Evolutionary conservation across 495 filamentous ascomycete species (phyloP), one percentile per base, ranked within the genome.

Genomic region (Hyaloscypha hepaticicola): DNA sequence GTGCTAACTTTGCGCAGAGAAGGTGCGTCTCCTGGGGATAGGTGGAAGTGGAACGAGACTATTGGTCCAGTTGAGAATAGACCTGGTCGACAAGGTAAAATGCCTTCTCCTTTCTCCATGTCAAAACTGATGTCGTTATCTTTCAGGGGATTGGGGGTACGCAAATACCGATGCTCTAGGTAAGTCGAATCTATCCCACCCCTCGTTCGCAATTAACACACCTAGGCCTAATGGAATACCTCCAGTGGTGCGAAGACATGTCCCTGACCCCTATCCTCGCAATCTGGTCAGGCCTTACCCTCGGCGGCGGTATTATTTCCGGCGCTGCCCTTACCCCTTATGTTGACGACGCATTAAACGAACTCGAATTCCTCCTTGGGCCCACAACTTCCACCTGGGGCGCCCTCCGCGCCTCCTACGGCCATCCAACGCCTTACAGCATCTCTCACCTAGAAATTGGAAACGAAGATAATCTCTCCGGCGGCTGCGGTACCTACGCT

Each of bases 211-310:
- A 19, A n/a, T 66, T 72, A 6, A 55, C 72, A 22, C 60, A 62
- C 25, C 51, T 45, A 70, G 75, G 75, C 22, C 72, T 82, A 6
- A 73, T 77, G 51, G 83, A 85, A 64, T 85, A 84, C 66, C 69
- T 86, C 1, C 76, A 80, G 70, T 85, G 82, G 83, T 79, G 77
- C 55, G 77, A 81, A 66, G 82, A 85, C 58, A 82, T 83, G 80
- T 67, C 70, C 4, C 74, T 85, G 67, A 71, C 72, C 14, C 77
- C 80, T 1, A 72, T 85, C 3, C 74, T 86, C 11, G 80, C 72
- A 12, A 72, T 85, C 49, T 85, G 78, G 74, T 72, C 76, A 27
- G 83, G 82, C n/a, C 79, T 83, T 62, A 80, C 75, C 5, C 73
- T 86, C 16, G 59, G 59, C 31, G 77, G 79, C 1, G 70, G 66